Conservation (phyloP, 78 protist species). For the Dictyostelium purpureum region DNA sequence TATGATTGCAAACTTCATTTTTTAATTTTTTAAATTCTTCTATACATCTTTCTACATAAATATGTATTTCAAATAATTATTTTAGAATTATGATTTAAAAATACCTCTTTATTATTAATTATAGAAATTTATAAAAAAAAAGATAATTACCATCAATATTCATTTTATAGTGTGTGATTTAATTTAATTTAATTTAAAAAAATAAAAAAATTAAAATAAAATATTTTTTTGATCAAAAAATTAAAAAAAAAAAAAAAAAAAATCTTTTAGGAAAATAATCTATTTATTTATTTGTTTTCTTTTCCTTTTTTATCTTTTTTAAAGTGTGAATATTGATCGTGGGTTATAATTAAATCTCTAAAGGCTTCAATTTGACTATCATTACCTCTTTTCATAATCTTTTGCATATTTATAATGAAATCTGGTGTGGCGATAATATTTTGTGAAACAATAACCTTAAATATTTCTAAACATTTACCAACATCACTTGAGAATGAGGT, state of each 20-base stretch:
- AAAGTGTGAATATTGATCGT: not conserved
- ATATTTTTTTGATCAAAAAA: too few species aligned
- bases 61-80: too few species aligned
- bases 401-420: not conserved
- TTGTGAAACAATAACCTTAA: constrained; percentile 33
- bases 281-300: not conserved
- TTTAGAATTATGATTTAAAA: too few species aligned
- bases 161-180: too few species aligned
- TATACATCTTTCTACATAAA: too few species aligned
- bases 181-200: too few species aligned
- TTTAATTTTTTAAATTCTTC: too few species aligned
- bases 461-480: constrained; percentile 4
- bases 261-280: not conserved
- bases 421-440: constrained; percentile 23
- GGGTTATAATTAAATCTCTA: constrained; percentile 6
- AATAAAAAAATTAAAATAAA: too few species aligned
- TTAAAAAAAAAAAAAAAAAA: not conserved
- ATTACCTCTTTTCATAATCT: not conserved
- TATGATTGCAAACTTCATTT: too few species aligned
- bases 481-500: not conserved
- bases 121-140: too few species aligned
- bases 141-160: too few species aligned
- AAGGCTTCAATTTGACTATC: constrained; percentile 15
- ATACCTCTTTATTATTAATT: too few species aligned
- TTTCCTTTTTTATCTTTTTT: not conserved